Base-by-base conservation (phyloP, 1,284 basidiomycete genomes). In the Takashimella koratensis region DNA sequence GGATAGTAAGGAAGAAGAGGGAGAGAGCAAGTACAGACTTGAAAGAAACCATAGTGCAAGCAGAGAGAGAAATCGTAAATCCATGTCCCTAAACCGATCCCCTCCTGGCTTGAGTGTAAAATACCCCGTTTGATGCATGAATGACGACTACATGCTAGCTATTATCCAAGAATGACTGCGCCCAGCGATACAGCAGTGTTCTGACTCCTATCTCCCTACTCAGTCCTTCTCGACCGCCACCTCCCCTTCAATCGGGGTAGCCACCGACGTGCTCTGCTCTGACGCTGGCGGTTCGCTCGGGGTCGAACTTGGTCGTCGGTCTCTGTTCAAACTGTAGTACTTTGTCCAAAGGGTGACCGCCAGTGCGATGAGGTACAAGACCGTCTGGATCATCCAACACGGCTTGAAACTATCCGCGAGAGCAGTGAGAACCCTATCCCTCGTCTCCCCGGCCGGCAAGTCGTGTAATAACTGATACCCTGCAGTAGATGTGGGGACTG, bases 391-490 rank as follows among this genome's bases (percentile, higher is more conserved):
- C 23, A 56, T 19, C 54, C 59, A 56, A 26, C 52, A 40, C 10
- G 58, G 59, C 55, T 63, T 56, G 53, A 73, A 61, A 1, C 61
- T 58, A 56, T 74, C 61, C 6, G 72, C 67, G 41, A 76, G 74
- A 3, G 71, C 74, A 2, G 26, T 50, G 21, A 74, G 52, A 2
- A 74, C 63, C 2, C 47, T 51, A 42, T 43, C 45, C 43, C 60
- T 58, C 11, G 55, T 56, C 19, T 53, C 53, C 0, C 59, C 62
- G 2, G 65, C 65, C 1, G 71, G 67, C 27, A 76, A 48, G 26
- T 62, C 49, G 25, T 71, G 69, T 27, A 76, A 45, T 2, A 53
- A 57, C 13, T 54, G 45, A 54, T 74, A 76, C 0, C 66, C 74
- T 8, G 46, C 60, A 4, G 66, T 54, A 12, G 57, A 60, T 13